phyloP scores from a whole-genome alignment of 345 rosid species.

The Nephelium lappaceum region DNA sequence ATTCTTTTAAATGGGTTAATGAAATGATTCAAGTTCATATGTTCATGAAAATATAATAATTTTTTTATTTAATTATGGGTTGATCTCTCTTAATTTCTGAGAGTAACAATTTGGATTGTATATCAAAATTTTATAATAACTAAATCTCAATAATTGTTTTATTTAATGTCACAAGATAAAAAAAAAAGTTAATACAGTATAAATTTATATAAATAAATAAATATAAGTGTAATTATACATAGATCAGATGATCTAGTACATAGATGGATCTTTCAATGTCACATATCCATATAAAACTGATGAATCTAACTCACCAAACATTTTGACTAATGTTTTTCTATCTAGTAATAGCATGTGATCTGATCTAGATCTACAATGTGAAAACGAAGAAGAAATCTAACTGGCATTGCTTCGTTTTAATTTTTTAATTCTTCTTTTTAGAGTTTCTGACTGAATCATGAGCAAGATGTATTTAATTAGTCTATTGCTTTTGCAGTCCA shows the following conservation, averaged over 20 bases:
- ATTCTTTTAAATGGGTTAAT: too few relatives aligned
- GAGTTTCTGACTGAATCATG: background rate
- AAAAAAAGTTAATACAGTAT: too few relatives aligned
- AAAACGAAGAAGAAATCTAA: background rate
- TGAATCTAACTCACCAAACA: constrained; percentile 6
- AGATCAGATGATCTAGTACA: background rate
- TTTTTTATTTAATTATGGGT: too few relatives aligned
- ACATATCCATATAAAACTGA: background rate
- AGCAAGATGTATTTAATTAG: background rate
- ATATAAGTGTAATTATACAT: background rate
- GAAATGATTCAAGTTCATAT: too few relatives aligned
- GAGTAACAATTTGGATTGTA: too few relatives aligned
- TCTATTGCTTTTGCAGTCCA: background rate
- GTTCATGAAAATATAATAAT: too few relatives aligned
- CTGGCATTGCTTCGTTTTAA: background rate
- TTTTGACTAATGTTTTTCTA: constrained; percentile 8
- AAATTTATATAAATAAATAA: background rate
- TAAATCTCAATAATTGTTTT: too few relatives aligned
- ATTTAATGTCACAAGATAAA: too few relatives aligned
- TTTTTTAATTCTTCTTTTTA: background rate
- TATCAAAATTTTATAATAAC: too few relatives aligned
- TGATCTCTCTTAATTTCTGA: too few relatives aligned
- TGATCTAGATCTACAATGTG: constrained; percentile 27
- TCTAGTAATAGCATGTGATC: constrained; percentile 23
- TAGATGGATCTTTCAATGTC: background rate